Conservation (phyloP, 805 yeast genomes). For the Saccharomycopsis selenospora region DNA sequence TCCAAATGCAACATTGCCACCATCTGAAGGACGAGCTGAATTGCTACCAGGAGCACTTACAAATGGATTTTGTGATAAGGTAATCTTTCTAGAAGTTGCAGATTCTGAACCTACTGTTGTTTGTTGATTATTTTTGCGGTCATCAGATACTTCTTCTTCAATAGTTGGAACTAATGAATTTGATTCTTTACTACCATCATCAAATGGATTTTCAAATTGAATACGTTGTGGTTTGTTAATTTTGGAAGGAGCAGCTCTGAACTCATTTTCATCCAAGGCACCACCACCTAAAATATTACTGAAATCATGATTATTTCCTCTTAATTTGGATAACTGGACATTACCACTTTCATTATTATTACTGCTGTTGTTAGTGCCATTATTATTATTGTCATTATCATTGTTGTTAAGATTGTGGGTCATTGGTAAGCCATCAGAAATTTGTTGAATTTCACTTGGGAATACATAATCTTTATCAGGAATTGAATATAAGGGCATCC, state of each 20-base stretch:
- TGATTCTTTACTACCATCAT: neutral
- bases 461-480: conserved; percentile 28
- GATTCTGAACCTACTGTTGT: neutral
- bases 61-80: neutral
- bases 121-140: neutral
- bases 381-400: neutral
- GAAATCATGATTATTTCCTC: conserved; percentile 17
- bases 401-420: no score
- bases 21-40: no score
- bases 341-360: neutral
- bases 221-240: conserved; percentile 6
- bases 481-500: conserved; percentile 39
- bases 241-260: conserved; percentile 4
- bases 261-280: conserved; percentile 11
- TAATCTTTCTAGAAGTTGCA: neutral
- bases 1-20: neutral
- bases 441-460: conserved; percentile 22
- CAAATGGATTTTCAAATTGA: neutral
- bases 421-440: conserved; percentile 20
- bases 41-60: no score
- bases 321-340: neutral
- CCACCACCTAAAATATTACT: conserved; percentile 9
- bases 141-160: conserved; percentile 1
- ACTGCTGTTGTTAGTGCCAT: neutral
- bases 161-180: neutral